Evolutionary conservation across 495 filamentous ascomycete species (phyloP).

Genomic region (Podospora anserina): DNA sequence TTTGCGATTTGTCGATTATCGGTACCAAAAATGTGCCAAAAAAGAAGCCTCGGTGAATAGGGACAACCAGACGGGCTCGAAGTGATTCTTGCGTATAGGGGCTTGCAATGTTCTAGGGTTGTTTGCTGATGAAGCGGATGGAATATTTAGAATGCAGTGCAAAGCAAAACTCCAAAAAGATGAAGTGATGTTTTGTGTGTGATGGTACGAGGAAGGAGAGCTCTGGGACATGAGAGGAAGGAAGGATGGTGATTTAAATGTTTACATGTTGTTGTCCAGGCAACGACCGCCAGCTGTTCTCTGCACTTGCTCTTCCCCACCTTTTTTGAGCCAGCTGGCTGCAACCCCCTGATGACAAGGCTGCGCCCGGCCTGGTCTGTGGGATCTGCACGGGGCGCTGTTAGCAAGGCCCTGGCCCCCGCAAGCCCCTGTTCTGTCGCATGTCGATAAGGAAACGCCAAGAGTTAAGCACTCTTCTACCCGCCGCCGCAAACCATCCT

Average conservation of each 20-base stretch:
- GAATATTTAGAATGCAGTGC: neutral
- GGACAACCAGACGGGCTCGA: neutral
- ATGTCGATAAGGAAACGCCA: neutral
- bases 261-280: conserved; percentile 18
- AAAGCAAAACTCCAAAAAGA: neutral
- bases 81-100: neutral
- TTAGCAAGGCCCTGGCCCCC: neutral
- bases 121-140: neutral
- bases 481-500: neutral
- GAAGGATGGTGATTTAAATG: conserved; percentile 10
- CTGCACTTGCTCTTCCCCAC: neutral
- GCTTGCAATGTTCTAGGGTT: neutral
- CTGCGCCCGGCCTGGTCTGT: neutral
- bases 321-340: conserved; percentile 4
- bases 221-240: neutral
- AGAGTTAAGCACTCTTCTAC: neutral
- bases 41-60: neutral
- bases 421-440: neutral
- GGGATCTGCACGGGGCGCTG: neutral
- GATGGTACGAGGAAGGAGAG: conserved; percentile 10
- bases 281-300: conserved; percentile 10
- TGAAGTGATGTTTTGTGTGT: conserved; percentile 3
- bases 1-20: conserved; percentile 3
- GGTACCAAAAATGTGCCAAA: conserved; percentile 6
- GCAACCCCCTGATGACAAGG: neutral